These are phyloP conservation scores for Gynostemma pentaphyllum DNA, from an alignment of 306 rosid genomes.

Conservation along the genomic window DNA sequence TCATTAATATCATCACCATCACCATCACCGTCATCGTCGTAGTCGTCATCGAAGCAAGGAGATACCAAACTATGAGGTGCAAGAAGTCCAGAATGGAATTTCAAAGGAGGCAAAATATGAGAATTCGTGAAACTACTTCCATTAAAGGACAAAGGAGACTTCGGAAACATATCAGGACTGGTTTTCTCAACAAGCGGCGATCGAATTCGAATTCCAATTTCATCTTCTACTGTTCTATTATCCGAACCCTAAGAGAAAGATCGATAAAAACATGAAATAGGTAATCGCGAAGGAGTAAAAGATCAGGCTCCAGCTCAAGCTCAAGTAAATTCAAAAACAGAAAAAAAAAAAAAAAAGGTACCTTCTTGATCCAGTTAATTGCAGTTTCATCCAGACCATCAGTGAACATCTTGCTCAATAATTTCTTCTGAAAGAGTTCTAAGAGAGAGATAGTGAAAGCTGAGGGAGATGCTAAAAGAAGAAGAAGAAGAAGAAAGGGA, in stretches of 20 bases:
- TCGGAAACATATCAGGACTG: constrained; percentile 27
- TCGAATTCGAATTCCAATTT: constrained; percentile 16
- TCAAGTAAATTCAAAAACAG: no score
- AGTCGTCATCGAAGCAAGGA: constrained; percentile 16
- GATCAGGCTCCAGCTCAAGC: no score
- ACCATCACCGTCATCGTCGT: constrained; percentile 24
- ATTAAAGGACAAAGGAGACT: constrained; percentile 34
- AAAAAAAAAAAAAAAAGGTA: no score
- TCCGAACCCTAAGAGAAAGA: constrained; percentile 36
- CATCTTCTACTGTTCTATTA: constrained; percentile 17
- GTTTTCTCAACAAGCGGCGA: constrained; percentile 54
- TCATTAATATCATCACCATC: constrained; percentile 27
- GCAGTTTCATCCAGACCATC: constrained; percentile 91
- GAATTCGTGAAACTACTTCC: constrained; percentile 25
- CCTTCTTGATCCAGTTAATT: constrained; percentile 82
- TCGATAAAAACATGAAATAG: not conserved
- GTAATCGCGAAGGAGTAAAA: no score
- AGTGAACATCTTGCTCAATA: constrained; percentile 44
- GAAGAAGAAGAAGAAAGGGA: constrained; percentile 16
- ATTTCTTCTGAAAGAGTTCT: no score
- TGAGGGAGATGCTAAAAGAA: not conserved
- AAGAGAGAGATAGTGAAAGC: constrained; percentile 6
- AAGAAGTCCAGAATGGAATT: constrained; percentile 48
- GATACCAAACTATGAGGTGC: constrained; percentile 33
- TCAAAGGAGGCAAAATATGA: constrained; percentile 60